These are phyloP conservation scores for Moelleriella libera DNA, from an alignment of 2,329 filamentous ascomycete genomes.

Conservation along the genomic window DNA sequence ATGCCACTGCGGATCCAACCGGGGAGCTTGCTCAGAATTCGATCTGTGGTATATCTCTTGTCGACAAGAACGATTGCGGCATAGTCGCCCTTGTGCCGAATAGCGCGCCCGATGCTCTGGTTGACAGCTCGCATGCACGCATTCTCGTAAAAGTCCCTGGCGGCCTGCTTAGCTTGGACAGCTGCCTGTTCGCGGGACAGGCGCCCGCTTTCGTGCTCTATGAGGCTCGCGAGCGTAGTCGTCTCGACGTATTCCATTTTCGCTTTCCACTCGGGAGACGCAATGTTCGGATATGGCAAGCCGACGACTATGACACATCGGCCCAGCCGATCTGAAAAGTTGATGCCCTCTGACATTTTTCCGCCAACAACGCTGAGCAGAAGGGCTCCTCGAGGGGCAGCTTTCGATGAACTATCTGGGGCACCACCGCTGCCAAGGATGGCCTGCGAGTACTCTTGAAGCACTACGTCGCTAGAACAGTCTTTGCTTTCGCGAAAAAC, in stretches of 20 bases:
- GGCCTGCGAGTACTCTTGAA: slow-evolving; percentile 57
- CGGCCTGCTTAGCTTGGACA: slow-evolving; percentile 35
- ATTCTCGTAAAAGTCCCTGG: slow-evolving; percentile 81
- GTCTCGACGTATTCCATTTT: slow-evolving; percentile 77
- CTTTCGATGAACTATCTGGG: neutral
- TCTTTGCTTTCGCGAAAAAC: slow-evolving; percentile 46
- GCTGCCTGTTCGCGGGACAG: slow-evolving; percentile 12
- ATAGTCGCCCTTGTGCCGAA: slow-evolving; percentile 78
- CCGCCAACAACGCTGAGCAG: slow-evolving; percentile 86
- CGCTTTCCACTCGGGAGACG: slow-evolving; percentile 83
- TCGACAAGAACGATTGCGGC: slow-evolving; percentile 82
- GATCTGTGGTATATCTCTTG: slow-evolving; percentile 56
- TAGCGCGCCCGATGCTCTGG: slow-evolving; percentile 86
- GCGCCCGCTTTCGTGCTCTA: slow-evolving; percentile 2
- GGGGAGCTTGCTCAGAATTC: slow-evolving; percentile 69
- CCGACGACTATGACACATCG: slow-evolving; percentile 86
- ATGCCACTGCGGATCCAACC: slow-evolving; percentile 75
- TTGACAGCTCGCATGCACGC: slow-evolving; percentile 95
- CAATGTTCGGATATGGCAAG: slow-evolving; percentile 81
- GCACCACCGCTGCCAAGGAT: slow-evolving; percentile 32
- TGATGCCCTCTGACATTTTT: slow-evolving; percentile 94
- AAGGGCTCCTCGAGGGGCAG: slow-evolving; percentile 46
- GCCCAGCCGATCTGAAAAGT: slow-evolving; percentile 84
- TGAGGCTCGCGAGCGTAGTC: slow-evolving; percentile 27
- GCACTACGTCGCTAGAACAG: slow-evolving; percentile 50